Conservation (phyloP, 495 filamentous ascomycete genomes). For the Platismatia glauca region DNA sequence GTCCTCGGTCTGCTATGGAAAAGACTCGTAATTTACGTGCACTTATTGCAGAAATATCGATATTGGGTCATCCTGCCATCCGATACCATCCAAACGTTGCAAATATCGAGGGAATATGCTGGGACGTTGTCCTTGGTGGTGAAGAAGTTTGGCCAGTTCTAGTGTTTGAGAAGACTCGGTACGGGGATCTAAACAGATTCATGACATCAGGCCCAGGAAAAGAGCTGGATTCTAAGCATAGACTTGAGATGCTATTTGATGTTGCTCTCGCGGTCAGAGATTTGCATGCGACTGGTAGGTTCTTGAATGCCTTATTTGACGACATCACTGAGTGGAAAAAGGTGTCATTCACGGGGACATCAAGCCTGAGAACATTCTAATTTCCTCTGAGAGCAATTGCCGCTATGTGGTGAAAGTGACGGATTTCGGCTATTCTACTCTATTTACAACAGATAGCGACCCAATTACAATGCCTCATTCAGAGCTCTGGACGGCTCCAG, state of each 20-base stretch:
- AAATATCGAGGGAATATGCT: conserved; percentile 21
- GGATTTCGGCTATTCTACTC: conserved; percentile 8
- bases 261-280: conserved; percentile 20
- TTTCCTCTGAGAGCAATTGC: no score
- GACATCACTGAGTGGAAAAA: background rate
- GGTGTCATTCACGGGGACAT: conserved; percentile 10
- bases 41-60: conserved; percentile 4
- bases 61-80: no score
- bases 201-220: conserved; percentile 6
- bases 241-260: conserved; percentile 18
- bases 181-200: conserved; percentile 21
- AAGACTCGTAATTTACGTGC: background rate
- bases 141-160: conserved; percentile 21
- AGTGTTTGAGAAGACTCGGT: conserved; percentile 14
- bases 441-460: conserved; percentile 3
- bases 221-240: conserved; percentile 12
- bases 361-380: no score
- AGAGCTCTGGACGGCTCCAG: conserved; percentile 9
- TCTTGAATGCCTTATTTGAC: background rate
- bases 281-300: conserved; percentile 20
- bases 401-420: no score
- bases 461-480: background rate
- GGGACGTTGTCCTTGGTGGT: conserved; percentile 14
- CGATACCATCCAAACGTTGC: conserved; percentile 17
- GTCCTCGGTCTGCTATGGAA: background rate